Evolutionary conservation across 2,329 filamentous ascomycete genomes (phyloP).

Genomic region (Diplodia intermedia): DNA sequence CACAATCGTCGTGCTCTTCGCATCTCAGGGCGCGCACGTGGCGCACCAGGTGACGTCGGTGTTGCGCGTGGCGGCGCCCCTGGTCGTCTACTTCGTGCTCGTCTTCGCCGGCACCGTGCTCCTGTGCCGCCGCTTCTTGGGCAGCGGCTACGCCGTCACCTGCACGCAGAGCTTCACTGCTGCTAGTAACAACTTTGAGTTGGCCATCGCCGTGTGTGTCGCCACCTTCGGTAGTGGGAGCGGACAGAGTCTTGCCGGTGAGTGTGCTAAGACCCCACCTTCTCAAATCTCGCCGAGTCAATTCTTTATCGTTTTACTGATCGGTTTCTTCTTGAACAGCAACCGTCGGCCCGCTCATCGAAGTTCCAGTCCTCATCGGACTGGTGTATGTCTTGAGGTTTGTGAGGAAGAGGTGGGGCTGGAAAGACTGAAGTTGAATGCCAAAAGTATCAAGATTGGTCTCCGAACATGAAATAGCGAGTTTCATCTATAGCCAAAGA

Average conservation of each 20-base stretch:
- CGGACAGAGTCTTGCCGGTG: constrained; percentile 65
- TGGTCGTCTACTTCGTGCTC: constrained; percentile 79
- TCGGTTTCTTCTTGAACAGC: neutral
- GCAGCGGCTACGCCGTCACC: constrained; percentile 74
- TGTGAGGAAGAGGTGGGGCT: constrained; percentile 62
- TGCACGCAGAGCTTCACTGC: constrained; percentile 87
- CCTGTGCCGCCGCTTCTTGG: constrained; percentile 64
- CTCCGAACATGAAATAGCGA: neutral
- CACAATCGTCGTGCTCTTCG: constrained; percentile 86
- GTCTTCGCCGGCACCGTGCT: constrained; percentile 72
- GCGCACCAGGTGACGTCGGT: constrained; percentile 86
- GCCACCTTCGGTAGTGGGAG: constrained; percentile 70
- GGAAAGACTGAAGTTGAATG: constrained; percentile 49
- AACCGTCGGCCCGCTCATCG: constrained; percentile 84
- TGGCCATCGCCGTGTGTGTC: constrained; percentile 87
- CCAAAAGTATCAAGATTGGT: neutral
- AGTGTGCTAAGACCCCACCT: constrained; percentile 63
- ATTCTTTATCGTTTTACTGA: neutral
- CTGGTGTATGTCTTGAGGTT: constrained; percentile 77
- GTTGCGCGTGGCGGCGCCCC: constrained; percentile 77
- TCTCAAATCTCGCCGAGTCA: constrained; percentile 47
- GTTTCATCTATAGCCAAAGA: too few species aligned
- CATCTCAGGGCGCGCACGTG: constrained; percentile 77
- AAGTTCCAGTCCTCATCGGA: constrained; percentile 80
- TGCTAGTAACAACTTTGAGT: constrained; percentile 91